A percentile compares a stretch with the other conserved stretches of the same genome.
These are phyloP conservation scores for Neofusicoccum umdonicola DNA, from an alignment of 2,329 filamentous ascomycete genomes.

Conservation along the genomic window DNA sequence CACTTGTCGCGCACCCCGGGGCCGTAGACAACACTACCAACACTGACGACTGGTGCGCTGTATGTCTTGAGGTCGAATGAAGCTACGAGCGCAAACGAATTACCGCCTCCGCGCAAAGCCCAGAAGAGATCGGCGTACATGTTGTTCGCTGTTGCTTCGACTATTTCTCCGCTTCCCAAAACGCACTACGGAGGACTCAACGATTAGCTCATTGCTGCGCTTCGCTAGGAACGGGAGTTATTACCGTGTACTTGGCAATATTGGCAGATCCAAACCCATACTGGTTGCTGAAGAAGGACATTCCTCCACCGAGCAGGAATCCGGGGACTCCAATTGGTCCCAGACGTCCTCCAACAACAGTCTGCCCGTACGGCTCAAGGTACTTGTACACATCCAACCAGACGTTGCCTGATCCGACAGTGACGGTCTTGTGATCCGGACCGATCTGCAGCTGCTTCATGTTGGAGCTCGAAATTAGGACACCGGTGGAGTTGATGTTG, in stretches of 20 bases:
- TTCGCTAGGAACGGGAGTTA: no score
- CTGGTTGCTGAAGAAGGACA: slow-evolving; percentile 24
- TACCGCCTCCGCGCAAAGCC: slow-evolving; percentile 44
- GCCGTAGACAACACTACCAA: slow-evolving; percentile 22
- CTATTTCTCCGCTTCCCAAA: background rate
- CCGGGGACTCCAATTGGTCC: slow-evolving; percentile 30
- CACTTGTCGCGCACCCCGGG: slow-evolving; percentile 16
- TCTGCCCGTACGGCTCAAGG: slow-evolving; percentile 24
- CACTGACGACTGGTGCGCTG: slow-evolving; percentile 9
- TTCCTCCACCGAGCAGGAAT: slow-evolving; percentile 28
- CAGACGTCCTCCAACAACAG: slow-evolving; percentile 28
- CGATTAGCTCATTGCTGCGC: background rate
- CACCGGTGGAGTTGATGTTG: slow-evolving; percentile 16
- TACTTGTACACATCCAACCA: slow-evolving; percentile 31
- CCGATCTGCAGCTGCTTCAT: slow-evolving; percentile 25
- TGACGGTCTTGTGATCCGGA: slow-evolving; percentile 24
- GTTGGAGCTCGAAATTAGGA: slow-evolving; percentile 23
- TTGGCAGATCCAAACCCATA: slow-evolving; percentile 22
- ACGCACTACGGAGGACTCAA: background rate
- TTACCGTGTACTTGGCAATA: background rate
- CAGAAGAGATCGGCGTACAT: slow-evolving; percentile 29
- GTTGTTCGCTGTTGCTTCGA: background rate
- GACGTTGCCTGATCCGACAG: slow-evolving; percentile 28
- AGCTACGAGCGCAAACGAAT: slow-evolving; percentile 44
- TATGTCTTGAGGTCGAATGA: slow-evolving; percentile 25